These are phyloP conservation scores for Neonectria magnoliae DNA, from an alignment of 2,329 filamentous ascomycete genomes.

Conservation along the genomic window DNA sequence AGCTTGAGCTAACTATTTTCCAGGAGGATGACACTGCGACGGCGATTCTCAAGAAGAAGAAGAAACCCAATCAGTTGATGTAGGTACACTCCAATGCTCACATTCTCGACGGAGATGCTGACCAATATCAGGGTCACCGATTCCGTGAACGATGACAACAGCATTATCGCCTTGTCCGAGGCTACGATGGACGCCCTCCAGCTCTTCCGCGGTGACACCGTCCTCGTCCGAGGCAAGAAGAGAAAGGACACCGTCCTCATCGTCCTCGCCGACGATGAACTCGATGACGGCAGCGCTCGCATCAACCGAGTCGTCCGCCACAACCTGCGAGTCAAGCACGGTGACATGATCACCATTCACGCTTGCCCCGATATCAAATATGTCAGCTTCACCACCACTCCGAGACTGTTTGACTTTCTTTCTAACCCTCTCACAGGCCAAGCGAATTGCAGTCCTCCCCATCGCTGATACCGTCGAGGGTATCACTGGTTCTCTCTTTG, in stretches of 20 bases:
- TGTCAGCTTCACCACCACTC: constrained; percentile 65
- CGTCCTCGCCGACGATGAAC: constrained; percentile 95
- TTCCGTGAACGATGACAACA: constrained; percentile 99
- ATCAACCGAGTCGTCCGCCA: constrained; percentile 99
- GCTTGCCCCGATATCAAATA: constrained; percentile 99
- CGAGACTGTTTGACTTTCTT: neutral
- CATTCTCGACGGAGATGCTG: constrained; percentile 14
- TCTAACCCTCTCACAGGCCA: constrained; percentile 71
- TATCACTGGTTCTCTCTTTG: constrained; percentile 96
- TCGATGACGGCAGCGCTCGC: constrained; percentile 95
- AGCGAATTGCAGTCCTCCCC: constrained; percentile 97
- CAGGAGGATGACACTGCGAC: constrained; percentile 92
- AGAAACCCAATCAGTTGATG: constrained; percentile 99
- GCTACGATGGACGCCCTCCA: constrained; percentile 98
- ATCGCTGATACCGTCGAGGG: constrained; percentile 99
- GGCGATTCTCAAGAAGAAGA: constrained; percentile 99
- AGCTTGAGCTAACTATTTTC: constrained; percentile 47
- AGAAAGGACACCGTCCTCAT: constrained; percentile 98
- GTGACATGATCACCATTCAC: constrained; percentile 96
- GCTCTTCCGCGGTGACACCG: constrained; percentile 98
- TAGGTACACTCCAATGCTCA: constrained; percentile 57
- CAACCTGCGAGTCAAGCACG: constrained; percentile 98
- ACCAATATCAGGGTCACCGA: constrained; percentile 83
- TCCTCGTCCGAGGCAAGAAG: constrained; percentile 99
- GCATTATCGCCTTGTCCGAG: constrained; percentile 97